phyloP scores from a whole-genome alignment of 495 filamentous ascomycete species.

The Annulohypoxylon stygium region DNA sequence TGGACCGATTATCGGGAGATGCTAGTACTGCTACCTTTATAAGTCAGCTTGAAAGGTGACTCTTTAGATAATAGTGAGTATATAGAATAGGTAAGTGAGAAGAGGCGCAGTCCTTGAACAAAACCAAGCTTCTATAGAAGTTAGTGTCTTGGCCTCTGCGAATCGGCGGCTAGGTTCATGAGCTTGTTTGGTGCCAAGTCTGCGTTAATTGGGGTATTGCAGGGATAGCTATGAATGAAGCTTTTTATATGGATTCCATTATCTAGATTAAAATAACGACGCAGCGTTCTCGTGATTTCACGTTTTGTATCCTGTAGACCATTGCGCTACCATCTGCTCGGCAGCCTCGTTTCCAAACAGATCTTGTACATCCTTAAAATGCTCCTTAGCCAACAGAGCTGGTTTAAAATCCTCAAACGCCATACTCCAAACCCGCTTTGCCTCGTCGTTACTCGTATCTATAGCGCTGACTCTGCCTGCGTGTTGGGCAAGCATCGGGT shows the following conservation, averaged over 20 bases:
- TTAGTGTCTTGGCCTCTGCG: constrained; percentile 17
- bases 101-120: background rate
- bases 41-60: background rate
- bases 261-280: background rate
- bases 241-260: constrained; percentile 4
- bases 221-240: background rate
- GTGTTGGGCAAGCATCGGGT: constrained; percentile 52
- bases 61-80: background rate
- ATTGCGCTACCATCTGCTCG: constrained; percentile 31
- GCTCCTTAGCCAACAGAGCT: constrained; percentile 35
- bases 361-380: constrained; percentile 40
- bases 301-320: constrained; percentile 1
- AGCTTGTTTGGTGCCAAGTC: background rate
- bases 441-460: constrained; percentile 48
- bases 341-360: constrained; percentile 47
- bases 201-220: background rate
- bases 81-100: background rate
- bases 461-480: constrained; percentile 49
- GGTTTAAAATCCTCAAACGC: constrained; percentile 51
- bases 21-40: background rate
- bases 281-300: background rate
- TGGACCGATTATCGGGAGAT: background rate
- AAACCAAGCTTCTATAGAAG: constrained; percentile 9
- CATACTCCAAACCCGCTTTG: constrained; percentile 53
- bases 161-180: background rate